Evolutionary conservation across 331 rosid genomes (phyloP), one percentile per base, ranked within the genome.

Genomic region (Quercus tomentella): DNA sequence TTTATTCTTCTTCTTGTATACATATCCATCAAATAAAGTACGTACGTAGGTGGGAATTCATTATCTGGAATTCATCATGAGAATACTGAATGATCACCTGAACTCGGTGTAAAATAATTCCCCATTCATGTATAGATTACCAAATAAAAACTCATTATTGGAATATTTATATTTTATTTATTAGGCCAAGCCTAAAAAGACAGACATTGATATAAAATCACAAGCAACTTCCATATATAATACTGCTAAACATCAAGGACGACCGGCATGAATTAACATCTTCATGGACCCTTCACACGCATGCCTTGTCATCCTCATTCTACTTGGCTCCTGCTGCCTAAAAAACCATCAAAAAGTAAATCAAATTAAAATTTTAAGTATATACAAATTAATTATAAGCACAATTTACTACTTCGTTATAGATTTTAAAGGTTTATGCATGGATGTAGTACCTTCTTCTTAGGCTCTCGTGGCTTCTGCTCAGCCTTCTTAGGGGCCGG

Each of bases 401-500:
- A 41, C 45, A 41, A 8, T 2, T 8, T 41, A 2, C 45, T 41
- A 41, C 12, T 41, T 41, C 45, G 3, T 41, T 41, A 41, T 41
- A 41, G 12, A 41, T 41, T 11, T 10, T 9, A 49, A 45, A 49
- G 22, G 37, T 70, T 31, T 54, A 11, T 60, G 43, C 56, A 49
- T 49, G 54, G 15, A 49, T 49, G 54, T 12, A 49, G 41, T 90
- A 92, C 94, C 97, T 81, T 92, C 91, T 85, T 92, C 90, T 55
- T 93, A 76, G 85, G 79, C 79, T 84, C 86, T 63, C 65, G 87
- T 65, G 91, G 61, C 78, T 85, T 91, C 30, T 80, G 82, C 85
- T 89, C 90, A 26, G 84, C 65, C 88, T 81, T 88, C 90, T 89
- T 91, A 51, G 94, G 90, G 28, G 87, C 83, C 1, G 87, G 63